Conservation (phyloP, 1,284 basidiomycete species). For the Puccinia triticina region DNA sequence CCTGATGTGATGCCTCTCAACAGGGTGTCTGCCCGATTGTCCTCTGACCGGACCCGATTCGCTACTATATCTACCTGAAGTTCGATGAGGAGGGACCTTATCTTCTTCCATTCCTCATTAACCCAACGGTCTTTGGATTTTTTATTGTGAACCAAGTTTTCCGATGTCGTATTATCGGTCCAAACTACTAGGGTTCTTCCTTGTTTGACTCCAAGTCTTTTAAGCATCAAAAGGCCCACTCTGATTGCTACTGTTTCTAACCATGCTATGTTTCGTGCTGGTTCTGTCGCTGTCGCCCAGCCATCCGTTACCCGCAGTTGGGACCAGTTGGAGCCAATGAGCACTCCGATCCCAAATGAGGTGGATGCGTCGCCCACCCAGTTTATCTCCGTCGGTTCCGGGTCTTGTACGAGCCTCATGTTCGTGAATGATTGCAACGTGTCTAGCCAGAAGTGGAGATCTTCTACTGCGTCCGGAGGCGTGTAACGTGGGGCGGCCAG, state of each 20-base stretch:
- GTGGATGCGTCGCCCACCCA: slow-evolving; percentile 17
- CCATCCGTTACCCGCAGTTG: background rate
- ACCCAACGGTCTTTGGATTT: background rate
- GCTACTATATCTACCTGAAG: background rate
- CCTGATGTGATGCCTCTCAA: too few relatives aligned
- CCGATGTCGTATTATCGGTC: slow-evolving; percentile 4
- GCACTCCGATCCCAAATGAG: background rate
- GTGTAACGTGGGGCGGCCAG: background rate
- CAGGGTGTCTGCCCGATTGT: too few relatives aligned
- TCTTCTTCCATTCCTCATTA: background rate
- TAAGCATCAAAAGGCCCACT: background rate
- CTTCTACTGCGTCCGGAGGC: background rate
- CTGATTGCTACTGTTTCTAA: slow-evolving; percentile 2
- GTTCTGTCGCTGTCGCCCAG: background rate
- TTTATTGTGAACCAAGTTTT: background rate
- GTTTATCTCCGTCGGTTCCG: background rate
- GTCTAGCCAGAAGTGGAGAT: background rate
- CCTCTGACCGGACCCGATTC: too few relatives aligned
- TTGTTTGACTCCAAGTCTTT: background rate
- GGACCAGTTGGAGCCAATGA: background rate
- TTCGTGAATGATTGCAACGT: background rate
- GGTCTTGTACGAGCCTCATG: background rate
- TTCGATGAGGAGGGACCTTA: background rate
- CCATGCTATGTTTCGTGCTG: too few relatives aligned
- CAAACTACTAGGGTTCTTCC: background rate